A percentile compares a stretch with the other conserved stretches of the same genome.
Evolutionary conservation across 1,284 basidiomycete species (phyloP).

Genomic region (Papiliotrema flavescens): DNA sequence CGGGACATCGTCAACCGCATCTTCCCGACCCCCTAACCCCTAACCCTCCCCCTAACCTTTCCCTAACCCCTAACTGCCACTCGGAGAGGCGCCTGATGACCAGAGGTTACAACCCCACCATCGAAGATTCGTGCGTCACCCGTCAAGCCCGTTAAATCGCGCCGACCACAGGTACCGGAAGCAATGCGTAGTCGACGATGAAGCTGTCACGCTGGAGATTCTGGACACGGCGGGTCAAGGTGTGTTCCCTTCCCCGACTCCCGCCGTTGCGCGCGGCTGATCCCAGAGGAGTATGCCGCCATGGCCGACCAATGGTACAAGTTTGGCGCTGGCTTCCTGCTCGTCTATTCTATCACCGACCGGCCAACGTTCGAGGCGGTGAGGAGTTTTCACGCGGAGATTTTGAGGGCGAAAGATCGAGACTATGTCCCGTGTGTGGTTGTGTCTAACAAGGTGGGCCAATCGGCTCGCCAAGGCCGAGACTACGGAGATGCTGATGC

Average conservation of each 20-base stretch:
- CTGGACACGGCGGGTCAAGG: slow-evolving; percentile 57
- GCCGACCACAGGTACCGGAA: slow-evolving; percentile 43
- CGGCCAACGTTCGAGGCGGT: slow-evolving; percentile 55
- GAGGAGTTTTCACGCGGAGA: slow-evolving; percentile 54
- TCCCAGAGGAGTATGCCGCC: slow-evolving; percentile 45
- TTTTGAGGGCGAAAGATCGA: slow-evolving; percentile 54
- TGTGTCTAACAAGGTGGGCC: slow-evolving; percentile 48
- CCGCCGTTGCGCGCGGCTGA: no score
- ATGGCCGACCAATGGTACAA: slow-evolving; percentile 60
- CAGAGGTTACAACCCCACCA: slow-evolving; percentile 54
- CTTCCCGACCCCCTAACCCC: no score
- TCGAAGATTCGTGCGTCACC: slow-evolving; percentile 49
- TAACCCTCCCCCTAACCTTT: no score
- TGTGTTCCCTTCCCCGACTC: slow-evolving; percentile 10
- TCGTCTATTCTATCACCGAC: slow-evolving; percentile 57
- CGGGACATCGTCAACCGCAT: no score
- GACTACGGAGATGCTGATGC: background rate
- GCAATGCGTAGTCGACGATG: slow-evolving; percentile 56
- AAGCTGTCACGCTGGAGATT: slow-evolving; percentile 56
- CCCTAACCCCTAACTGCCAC: no score
- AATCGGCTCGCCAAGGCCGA: background rate
- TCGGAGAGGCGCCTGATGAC: no score
- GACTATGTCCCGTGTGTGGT: slow-evolving; percentile 56
- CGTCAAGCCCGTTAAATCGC: background rate
- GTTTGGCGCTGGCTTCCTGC: slow-evolving; percentile 56